A percentile compares a stretch with the other conserved stretches of the same genome.
Conservation (phyloP, 2,329 filamentous ascomycete species). For the Talaromyces albobiverticillius region DNA sequence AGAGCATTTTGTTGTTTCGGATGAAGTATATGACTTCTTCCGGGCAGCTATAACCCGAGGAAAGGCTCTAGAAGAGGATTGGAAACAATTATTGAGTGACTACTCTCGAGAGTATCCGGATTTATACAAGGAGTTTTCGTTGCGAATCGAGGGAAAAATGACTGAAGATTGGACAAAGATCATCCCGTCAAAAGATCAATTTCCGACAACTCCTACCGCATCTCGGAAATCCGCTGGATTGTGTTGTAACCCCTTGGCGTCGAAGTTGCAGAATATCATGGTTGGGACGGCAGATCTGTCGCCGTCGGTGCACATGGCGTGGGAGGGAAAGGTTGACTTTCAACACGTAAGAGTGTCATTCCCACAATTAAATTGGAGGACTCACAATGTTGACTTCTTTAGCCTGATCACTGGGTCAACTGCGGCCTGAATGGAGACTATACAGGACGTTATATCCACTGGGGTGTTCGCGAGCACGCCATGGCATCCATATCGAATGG, state of each 20-base stretch:
- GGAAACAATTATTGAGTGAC: constrained; percentile 45
- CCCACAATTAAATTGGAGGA: neutral
- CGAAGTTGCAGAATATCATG: constrained; percentile 48
- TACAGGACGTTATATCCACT: constrained; percentile 52
- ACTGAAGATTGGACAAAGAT: constrained; percentile 49
- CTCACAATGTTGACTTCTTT: neutral
- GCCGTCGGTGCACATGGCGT: constrained; percentile 56
- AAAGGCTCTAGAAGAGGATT: constrained; percentile 46
- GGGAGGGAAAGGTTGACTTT: constrained; percentile 52
- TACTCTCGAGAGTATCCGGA: constrained; percentile 48
- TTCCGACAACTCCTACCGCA: constrained; percentile 51
- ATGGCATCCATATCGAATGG: constrained; percentile 79
- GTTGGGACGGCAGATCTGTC: constrained; percentile 55
- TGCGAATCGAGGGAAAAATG: constrained; percentile 49
- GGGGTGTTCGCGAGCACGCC: constrained; percentile 60
- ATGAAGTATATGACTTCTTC: constrained; percentile 54
- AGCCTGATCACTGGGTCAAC: constrained; percentile 28
- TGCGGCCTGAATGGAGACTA: constrained; percentile 55
- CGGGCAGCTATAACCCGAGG: constrained; percentile 47
- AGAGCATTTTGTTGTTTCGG: constrained; percentile 44
- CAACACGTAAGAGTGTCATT: constrained; percentile 39
- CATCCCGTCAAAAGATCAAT: constrained; percentile 42
- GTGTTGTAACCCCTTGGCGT: constrained; percentile 53
- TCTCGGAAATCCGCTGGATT: constrained; percentile 49
- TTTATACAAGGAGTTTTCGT: constrained; percentile 48